These are phyloP conservation scores for Colletotrichum tanaceti DNA, from an alignment of 2,329 filamentous ascomycete genomes.

Conservation along the genomic window DNA sequence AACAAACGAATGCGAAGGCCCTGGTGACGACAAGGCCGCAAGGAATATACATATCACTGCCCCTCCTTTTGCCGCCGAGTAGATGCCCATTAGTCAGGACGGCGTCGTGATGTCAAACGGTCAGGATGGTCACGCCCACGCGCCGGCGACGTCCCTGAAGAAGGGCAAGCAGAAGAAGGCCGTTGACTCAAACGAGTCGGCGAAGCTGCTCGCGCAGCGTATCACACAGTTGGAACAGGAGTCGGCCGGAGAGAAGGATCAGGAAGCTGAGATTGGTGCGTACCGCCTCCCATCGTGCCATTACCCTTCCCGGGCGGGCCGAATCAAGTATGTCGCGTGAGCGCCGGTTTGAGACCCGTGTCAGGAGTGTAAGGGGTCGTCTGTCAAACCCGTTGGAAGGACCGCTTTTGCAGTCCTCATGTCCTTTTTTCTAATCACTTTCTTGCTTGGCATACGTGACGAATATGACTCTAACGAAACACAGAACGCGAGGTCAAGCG, in stretches of 20 bases:
- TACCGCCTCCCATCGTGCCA: conserved; percentile 32
- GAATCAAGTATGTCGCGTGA: conserved; percentile 38
- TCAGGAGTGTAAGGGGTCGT: neutral
- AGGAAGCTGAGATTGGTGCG: conserved; percentile 93
- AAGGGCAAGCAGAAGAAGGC: conserved; percentile 88
- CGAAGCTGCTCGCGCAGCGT: conserved; percentile 89
- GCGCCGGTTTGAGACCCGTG: conserved; percentile 21
- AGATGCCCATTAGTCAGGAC: conserved; percentile 55
- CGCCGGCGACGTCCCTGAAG: conserved; percentile 66
- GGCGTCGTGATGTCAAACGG: conserved; percentile 58
- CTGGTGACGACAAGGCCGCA: conserved; percentile 30
- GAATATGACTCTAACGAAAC: conserved; percentile 46
- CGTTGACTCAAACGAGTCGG: conserved; percentile 87
- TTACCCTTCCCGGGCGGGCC: conserved; percentile 28
- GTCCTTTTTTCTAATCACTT: neutral
- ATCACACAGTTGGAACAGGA: conserved; percentile 96
- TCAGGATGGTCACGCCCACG: conserved; percentile 54
- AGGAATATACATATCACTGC: conserved; percentile 22
- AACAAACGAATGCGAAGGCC: conserved; percentile 39
- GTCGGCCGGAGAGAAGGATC: conserved; percentile 91
- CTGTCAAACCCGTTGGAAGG: neutral
- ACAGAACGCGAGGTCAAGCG: conserved; percentile 93
- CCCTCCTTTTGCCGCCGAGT: conserved; percentile 25
- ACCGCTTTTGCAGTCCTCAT: neutral
- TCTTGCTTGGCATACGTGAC: conserved; percentile 18